Evolutionary conservation across 2,329 filamentous ascomycete genomes (phyloP), one percentile per base, ranked within the genome.

Genomic region (Ascosphaera aggregata): DNA sequence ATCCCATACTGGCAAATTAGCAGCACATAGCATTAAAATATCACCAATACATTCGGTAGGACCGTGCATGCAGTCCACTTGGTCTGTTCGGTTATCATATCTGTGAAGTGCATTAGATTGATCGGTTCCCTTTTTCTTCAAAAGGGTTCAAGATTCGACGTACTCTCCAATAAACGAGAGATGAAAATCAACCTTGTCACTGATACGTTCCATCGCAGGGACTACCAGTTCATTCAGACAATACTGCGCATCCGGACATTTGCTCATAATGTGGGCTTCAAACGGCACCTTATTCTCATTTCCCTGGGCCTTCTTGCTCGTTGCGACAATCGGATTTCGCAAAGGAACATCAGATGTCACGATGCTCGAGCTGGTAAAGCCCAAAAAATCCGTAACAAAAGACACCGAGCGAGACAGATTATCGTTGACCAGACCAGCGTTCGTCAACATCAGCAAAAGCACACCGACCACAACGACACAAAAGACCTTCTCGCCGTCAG

Each of bases 201-300:
- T 66, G 30, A 85, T 69, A 42, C 71, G 69, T 56, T 82, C 73
- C 85, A 98, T 94, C 17, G 76, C 69, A 1, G 89, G 89, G 13
- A 95, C 60, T 18, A 98, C 67, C 48, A 98, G 61, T 43, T 84
- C 64, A 44, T 73, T 71, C 16, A 98, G 64, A 51, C 86, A 94
- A 52, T 81, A 77, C 55, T 67, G 69, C 2, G 89, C 84, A 57
- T 98, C 89, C 0, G 86, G 85, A 51, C 89, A 98, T 65, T 95
- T 94, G 60, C 75, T 80, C 76, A 95, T 98, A 49, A 95, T 89
- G 56, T 95, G 86, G 41, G 82, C 80, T 55, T 98, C 89, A 2
- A 98, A 60, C 3, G 82, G 79, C 3, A 95, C 77, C 41, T 43
- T 49, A 24, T 41, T 44, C 38, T 35, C 34, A 5, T 18, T 9